Evolutionary conservation across 116 monocot species (phyloP), one percentile per base, ranked within the genome.

Genomic region (Iris pallida): DNA sequence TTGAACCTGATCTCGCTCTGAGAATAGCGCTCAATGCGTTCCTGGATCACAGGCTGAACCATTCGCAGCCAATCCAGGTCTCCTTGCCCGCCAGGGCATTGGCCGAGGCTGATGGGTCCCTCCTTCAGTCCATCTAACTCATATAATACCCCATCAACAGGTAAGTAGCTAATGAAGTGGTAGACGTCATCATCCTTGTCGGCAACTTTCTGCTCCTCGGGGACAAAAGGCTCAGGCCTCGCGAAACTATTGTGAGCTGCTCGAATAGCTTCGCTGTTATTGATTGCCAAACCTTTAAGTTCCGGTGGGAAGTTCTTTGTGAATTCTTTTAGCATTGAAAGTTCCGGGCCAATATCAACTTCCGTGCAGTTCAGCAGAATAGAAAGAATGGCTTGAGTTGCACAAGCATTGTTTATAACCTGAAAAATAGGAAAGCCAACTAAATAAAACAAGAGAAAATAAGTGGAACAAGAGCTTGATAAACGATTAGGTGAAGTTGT

Each of bases 341-440:
- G 62, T 69, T 97, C 97, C n/a, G 92, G 92, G 6, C 97, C 97
- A 45, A 97, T 81, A 42, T 97, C 97, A 20, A 92, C 79, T 5
- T 89, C 83, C 0, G 86, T 75, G 16, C 79, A 83, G 76, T 97
- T 97, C 87, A 97, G 68, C 14, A 97, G 81, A 60, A 97, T 87
- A 17, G 97, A 92, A 45, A 97, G 83, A 68, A 97, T 97, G 46
- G 97, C 97, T 90, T 97, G 97, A 44, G 97, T 97, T 13, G 97
- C 92, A 70, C 97, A 97, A 19, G 97, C 97, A 80, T 97, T 97
- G 73, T 92, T 92, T 54, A 97, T 90, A 62, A 97, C 97, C 96
- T 96, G 81, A 9, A 20, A 59, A 20, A 18, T 45, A 46, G 16
- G 49, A 66, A 20, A 7, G 20, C 8, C 8, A 45, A 63, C 16